Base-by-base conservation (phyloP, 768 basidiomycete species). In the Cystobasidium tubakii region DNA sequence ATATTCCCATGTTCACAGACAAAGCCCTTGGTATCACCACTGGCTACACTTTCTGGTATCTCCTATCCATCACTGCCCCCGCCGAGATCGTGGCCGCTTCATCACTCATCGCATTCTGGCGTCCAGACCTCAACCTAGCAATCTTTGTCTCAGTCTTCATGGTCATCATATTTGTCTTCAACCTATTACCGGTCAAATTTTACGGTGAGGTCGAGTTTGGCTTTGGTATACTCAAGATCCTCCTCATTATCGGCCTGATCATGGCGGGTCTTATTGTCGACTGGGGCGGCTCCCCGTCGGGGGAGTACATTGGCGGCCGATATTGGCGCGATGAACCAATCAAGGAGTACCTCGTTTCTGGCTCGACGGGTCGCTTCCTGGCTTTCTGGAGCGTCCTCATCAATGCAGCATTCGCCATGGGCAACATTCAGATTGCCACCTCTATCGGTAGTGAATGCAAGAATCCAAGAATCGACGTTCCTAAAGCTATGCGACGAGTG, bases 391-490 rank as follows among this genome's bases (percentile, higher is more conserved):
- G 80, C 55, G 83, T 83, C 1, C 66, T 85, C 66, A 83, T 86
- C 39, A 83, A 84, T 74, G 85, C 85, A 10, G 87, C 86, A 1
- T 91, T 89, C 83, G 89, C 89, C 7, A 88, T 87, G 82, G 86
- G 88, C 77, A 89, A 87, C 43, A 86, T 90, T 83, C 89, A 91
- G 77, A 81, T 89, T 62, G 87, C 90, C 36, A 86, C 87, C 27
- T 85, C 89, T 67, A 86, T 88, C 39, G 89, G 88, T n/a, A 88
- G 88, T 0, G 90, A 91, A 81, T 87, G 88, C 0, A 83, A 86
- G 79, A 89, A 84, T 77, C 90, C 90, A 6, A 85, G 89, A 34
- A 86, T 87, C 27, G 90, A 89, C 78, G 89, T 92, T 75, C 83
- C 86, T 29, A 89, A 86, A 78, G 90, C 90, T 36, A 86, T 90